These are phyloP conservation scores for Inga oerstediana DNA, from an alignment of 306 rosid species.

Conservation along the genomic window DNA sequence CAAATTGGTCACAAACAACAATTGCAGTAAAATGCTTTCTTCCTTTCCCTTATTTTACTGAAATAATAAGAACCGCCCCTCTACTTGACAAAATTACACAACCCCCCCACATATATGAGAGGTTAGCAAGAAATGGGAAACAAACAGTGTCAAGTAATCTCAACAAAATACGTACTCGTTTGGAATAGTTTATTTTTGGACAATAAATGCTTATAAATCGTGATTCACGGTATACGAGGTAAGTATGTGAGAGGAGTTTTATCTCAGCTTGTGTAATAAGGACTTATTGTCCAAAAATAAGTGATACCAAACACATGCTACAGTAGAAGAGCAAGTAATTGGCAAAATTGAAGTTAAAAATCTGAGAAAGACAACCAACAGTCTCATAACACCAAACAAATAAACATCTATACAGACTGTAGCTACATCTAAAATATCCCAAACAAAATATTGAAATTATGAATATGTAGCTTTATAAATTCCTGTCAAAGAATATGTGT, in stretches of 20 bases:
- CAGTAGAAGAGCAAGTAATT: neutral
- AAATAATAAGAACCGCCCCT: neutral
- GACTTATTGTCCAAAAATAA: too few relatives aligned
- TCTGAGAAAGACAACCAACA: neutral
- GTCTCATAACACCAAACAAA: slow-evolving; percentile 12
- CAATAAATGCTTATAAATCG: too few relatives aligned
- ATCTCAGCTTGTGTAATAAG: too few relatives aligned
- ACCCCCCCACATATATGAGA: neutral
- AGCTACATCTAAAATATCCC: neutral
- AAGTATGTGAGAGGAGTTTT: too few relatives aligned
- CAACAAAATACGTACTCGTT: neutral
- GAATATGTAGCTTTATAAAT: neutral
- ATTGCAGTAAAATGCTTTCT: neutral
- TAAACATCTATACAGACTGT: neutral
- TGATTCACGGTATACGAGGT: too few relatives aligned
- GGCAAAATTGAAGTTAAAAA: neutral
- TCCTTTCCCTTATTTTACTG: neutral
- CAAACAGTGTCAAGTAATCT: neutral
- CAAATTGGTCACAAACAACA: neutral
- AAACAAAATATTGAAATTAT: neutral
- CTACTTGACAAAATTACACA: neutral
- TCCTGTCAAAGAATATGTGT: neutral
- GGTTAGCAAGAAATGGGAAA: neutral
- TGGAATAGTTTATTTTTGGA: too few relatives aligned
- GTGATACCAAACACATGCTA: too few relatives aligned